A percentile compares a stretch with the other conserved stretches of the same genome.
Evolutionary conservation across 441 rosid genomes (phyloP).

Genomic region (Corymbia calophylla): DNA sequence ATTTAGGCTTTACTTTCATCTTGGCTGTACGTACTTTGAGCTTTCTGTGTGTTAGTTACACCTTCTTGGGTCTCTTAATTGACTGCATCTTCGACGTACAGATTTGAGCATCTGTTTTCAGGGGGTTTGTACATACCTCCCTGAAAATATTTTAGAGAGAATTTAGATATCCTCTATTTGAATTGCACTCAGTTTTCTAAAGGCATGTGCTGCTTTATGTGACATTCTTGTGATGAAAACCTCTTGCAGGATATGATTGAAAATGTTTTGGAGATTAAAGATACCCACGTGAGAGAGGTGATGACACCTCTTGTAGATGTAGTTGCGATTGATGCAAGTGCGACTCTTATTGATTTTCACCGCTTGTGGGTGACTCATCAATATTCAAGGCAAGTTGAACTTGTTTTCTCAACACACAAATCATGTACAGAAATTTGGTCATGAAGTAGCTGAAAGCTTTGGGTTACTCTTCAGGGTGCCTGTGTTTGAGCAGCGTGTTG

Average conservation of each 20-base stretch:
- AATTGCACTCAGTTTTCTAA: background rate
- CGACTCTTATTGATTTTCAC: constrained; percentile 83
- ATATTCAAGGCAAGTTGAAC: constrained; percentile 68
- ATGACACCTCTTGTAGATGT: constrained; percentile 99
- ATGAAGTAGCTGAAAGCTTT: constrained; percentile 16
- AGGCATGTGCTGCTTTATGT: background rate
- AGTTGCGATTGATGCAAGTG: constrained; percentile 89
- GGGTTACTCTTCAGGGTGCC: constrained; percentile 67
- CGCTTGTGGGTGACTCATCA: constrained; percentile 96
- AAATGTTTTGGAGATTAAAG: constrained; percentile 98
- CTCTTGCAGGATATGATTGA: constrained; percentile 94
- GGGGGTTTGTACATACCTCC: background rate
- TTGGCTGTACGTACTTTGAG: background rate
- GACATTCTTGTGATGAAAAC: constrained; percentile 8
- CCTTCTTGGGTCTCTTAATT: background rate
- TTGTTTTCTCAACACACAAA: background rate
- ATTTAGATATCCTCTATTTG: background rate
- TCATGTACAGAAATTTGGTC: background rate
- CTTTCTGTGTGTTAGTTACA: background rate
- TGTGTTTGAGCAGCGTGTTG: constrained; percentile 98
- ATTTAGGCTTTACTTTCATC: background rate
- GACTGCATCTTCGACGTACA: background rate
- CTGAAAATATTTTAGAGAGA: background rate
- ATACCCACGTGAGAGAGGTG: constrained; percentile 97
- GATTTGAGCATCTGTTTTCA: background rate